Evolutionary conservation across 2,329 filamentous ascomycete species (phyloP).

Genomic region (Sclerotinia glacialis): DNA sequence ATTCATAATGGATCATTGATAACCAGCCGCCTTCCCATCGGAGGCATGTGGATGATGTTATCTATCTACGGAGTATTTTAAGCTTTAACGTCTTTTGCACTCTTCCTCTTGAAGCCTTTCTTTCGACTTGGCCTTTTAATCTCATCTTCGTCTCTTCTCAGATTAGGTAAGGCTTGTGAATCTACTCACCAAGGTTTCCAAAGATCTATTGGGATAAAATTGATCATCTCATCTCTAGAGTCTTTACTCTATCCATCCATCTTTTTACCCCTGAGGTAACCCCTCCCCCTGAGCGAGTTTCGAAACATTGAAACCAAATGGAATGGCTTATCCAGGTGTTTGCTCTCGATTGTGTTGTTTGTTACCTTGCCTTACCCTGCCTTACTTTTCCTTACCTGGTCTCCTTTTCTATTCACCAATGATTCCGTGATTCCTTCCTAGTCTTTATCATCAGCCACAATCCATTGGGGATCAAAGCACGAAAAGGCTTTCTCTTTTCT

Average conservation of each 20-base stretch:
- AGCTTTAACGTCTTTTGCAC: background rate
- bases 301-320: background rate
- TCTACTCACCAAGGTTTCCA: background rate
- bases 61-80: background rate
- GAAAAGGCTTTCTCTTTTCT: background rate
- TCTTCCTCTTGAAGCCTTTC: background rate
- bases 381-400: background rate
- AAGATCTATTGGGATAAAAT: conserved; percentile 7
- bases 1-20: background rate
- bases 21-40: background rate
- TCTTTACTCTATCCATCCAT: background rate
- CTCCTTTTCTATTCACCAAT: background rate
- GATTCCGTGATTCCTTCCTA: background rate
- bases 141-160: background rate
- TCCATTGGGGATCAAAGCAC: background rate
- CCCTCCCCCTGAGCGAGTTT: conserved; percentile 9
- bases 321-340: background rate
- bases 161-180: background rate
- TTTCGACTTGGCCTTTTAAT: conserved; percentile 2
- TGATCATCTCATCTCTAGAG: conserved; percentile 5
- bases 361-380: background rate
- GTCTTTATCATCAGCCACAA: conserved; percentile 1
- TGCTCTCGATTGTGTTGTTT: background rate
- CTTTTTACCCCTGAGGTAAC: conserved; percentile 1
- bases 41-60: too few species aligned